Base-by-base conservation (phyloP, 352 stramenopile genomes). In the Globisporangium barbulae region DNA sequence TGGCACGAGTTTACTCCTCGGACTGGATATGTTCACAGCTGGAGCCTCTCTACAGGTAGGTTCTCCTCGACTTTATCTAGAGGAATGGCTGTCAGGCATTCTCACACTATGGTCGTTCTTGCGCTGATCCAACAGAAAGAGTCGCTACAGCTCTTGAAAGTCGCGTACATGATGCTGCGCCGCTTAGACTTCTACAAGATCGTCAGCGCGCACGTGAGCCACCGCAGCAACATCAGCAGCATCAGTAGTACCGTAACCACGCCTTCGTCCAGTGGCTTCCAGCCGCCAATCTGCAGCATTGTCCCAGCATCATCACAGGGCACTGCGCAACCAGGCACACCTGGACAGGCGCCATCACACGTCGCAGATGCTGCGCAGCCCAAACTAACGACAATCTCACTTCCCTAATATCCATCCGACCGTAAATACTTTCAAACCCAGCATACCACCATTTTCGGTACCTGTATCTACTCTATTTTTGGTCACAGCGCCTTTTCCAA, bases 1-100 rank as follows among this genome's bases (percentile, higher is more conserved):
- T 65, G 81, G 81, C 8, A 89, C 81, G 4, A 69, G 77, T 45
- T 60, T 90, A 33, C 62, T 88, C 62, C 74, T 90, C 15, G 81
- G 81, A 22, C 62, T 90, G 3, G 79, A 90, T 49, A 60, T 90
- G 5, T 89, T 87, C 39, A 83, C 74, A 1, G 64, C 62, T n/a
- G 73, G 75, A 3, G 47, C 65, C 0, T 59, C 60, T 39, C 71
- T 86, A 5, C 70, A 88, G 72, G 79, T 69, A 57, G 12, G 13
- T 47, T 6, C 25, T 44, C 12, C 17, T 45, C 19, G 5, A 5
- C 39, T n/a, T 45, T n/a, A n/a, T 19, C 17, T 22, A 53, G 22
- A 15, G 4, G 7, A 49, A n/a, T 31, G 17, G 6, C 13, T 62
- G 55, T 33, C 41, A 35, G 15, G 12, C n/a, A n/a, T n/a, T 12